phyloP scores from a whole-genome alignment of 139 green algal species.

The Coelastrella sp. region DNA sequence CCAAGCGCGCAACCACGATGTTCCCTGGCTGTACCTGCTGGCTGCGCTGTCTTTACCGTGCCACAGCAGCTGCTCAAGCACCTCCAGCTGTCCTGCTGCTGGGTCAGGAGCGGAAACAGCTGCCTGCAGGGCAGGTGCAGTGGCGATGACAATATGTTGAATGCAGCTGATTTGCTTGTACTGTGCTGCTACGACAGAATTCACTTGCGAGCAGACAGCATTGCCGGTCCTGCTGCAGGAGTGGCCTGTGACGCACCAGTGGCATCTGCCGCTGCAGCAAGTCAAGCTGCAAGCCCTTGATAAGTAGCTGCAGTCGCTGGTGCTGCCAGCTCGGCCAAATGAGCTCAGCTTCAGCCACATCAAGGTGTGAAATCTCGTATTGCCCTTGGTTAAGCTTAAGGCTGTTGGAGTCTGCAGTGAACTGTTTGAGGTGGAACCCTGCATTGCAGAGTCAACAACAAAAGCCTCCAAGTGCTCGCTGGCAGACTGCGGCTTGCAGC shows the following conservation, averaged over 20 bases:
- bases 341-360: constrained; percentile 2
- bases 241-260: background rate
- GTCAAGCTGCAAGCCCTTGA: constrained; percentile 4
- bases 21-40: background rate
- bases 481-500: background rate
- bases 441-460: background rate
- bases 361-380: background rate
- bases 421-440: background rate
- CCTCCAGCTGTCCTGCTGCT: constrained; percentile 1
- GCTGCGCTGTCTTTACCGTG: background rate
- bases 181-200: background rate
- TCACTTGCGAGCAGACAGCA: background rate
- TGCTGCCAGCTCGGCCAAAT: constrained; percentile 15
- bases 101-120: background rate
- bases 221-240: background rate
- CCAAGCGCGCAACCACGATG: background rate
- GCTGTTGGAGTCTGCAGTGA: background rate
- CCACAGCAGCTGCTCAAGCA: constrained; percentile 45
- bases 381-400: background rate
- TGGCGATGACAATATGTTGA: background rate
- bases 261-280: constrained; percentile 25
- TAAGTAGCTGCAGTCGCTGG: constrained; percentile 5
- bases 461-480: background rate
- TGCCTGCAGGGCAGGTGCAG: background rate
- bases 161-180: background rate